Conservation (phyloP, 257 asterid genomes). For the Verbena officinalis region DNA sequence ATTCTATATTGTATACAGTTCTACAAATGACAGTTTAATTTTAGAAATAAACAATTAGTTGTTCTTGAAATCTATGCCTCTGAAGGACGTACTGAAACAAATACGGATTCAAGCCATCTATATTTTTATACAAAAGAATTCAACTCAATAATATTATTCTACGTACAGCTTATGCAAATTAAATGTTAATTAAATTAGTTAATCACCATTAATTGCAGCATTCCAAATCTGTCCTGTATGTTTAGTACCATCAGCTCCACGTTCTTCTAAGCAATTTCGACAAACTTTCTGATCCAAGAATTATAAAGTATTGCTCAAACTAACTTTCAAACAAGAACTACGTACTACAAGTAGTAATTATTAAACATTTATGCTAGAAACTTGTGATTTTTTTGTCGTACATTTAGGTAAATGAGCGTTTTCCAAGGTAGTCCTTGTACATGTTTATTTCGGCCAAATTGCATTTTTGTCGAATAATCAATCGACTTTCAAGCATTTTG, state of each 20-base stretch:
- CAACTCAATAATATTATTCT: too few species aligned
- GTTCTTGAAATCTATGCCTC: neutral
- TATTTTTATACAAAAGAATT: too few species aligned
- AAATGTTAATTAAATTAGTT: neutral
- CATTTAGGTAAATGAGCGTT: too few species aligned
- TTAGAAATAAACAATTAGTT: too few species aligned
- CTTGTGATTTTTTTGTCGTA: too few species aligned
- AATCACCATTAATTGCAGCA: neutral
- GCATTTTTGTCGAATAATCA: too few species aligned
- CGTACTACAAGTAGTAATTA: neutral
- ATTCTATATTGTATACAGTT: too few species aligned
- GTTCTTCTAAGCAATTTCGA: neutral
- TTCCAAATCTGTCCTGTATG: neutral
- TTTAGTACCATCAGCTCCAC: neutral
- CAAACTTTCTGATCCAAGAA: neutral
- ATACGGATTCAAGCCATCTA: neutral
- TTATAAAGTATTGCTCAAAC: neutral
- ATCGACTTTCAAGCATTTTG: too few species aligned
- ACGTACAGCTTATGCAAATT: too few species aligned
- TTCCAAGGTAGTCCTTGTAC: too few species aligned
- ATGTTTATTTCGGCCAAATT: too few species aligned
- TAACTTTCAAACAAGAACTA: neutral
- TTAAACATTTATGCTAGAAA: neutral
- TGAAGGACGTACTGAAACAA: neutral
- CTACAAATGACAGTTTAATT: too few species aligned